Base-by-base conservation (phyloP, 1,139 yeast genomes). In the Arxiozyma slooffiae region DNA sequence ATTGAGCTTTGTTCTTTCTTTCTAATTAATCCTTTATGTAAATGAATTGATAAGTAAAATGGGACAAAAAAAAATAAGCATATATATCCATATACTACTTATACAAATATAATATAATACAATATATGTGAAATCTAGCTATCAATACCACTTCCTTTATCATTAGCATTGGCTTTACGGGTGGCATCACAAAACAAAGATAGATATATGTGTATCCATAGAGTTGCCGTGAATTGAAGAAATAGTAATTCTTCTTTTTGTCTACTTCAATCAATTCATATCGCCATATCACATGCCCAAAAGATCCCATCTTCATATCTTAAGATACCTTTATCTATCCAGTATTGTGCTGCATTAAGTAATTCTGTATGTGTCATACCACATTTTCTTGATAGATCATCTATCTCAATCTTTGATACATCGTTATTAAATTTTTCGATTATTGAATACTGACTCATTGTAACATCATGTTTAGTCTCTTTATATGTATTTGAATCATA, bases 401-500 rank as follows among this genome's bases (percentile, higher is more conserved):
- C 38, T 7, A 38, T 5, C 5, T 39, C 39, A 9, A 37, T 40
- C 2, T 21, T 21, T 9, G 14, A 7, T 16, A 17, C 11, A 17
- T 21, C 22, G 11, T 26, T 41, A 21, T 36, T 23, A 18, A 51
- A 51, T 36, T 47, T 46, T 23, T 48, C 20, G 86, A 76, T 2
- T 84, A 77, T 0, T 84, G 72, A 42, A 1, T 95, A 95, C 56
- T 82, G 81, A 36, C 79, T 84, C 0, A 95, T 83, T 20, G 39
- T 42, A 17, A 34, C 38, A 20, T 42, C 20, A 34, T 66, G 39
- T 4, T 18, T n/a, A 11, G 38, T 22, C 20, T 41, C 43, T 8
- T 16, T 17, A 16, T 14, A 8, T 24, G 60, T 60, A 48, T 77
- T 80, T 4, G 71, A 72, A 40, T 84, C 68, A 36, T 73, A 78